phyloP scores from a whole-genome alignment of 1,284 basidiomycete genomes.

The Schizopora paradoxa region DNA sequence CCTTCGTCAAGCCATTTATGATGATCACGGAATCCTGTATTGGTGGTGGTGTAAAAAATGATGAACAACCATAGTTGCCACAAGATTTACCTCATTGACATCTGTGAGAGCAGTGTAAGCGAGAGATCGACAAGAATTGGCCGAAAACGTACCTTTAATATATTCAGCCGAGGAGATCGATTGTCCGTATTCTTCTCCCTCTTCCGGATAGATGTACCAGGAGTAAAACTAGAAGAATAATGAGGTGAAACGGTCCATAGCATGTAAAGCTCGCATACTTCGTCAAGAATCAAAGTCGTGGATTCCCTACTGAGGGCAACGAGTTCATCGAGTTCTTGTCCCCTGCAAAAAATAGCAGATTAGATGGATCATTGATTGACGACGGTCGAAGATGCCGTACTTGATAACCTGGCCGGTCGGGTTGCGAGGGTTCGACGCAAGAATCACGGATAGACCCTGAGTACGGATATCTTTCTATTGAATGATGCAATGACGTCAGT shows the following conservation, averaged over 20 bases:
- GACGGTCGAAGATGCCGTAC: slow-evolving; percentile 21
- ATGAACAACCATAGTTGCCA: slow-evolving; percentile 7
- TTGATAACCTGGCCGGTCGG: slow-evolving; percentile 80
- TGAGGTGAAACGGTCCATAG: background rate
- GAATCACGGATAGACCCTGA: slow-evolving; percentile 80
- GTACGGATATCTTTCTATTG: slow-evolving; percentile 70
- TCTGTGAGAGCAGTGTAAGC: background rate
- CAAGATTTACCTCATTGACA: background rate
- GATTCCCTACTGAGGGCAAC: slow-evolving; percentile 67
- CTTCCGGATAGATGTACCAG: slow-evolving; percentile 87
- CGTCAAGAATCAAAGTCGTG: slow-evolving; percentile 83
- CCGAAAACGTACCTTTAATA: slow-evolving; percentile 52
- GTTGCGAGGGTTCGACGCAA: slow-evolving; percentile 89
- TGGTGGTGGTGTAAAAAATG: too few species aligned
- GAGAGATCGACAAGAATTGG: slow-evolving; percentile 1
- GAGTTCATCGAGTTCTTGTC: slow-evolving; percentile 76
- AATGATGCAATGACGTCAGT: slow-evolving; percentile 6
- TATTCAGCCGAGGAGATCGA: slow-evolving; percentile 81
- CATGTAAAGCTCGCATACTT: slow-evolving; percentile 41
- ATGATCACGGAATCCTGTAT: slow-evolving; percentile 73
- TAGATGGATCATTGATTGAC: background rate
- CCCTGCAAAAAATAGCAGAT: slow-evolving; percentile 43
- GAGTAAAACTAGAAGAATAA: slow-evolving; percentile 68
- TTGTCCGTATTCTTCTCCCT: slow-evolving; percentile 68
- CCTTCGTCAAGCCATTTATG: slow-evolving; percentile 92